Evolutionary conservation across 73 alveolate genomes (phyloP), one percentile per base, ranked within the genome.

Genomic region (Durusdinium trenchii): DNA sequence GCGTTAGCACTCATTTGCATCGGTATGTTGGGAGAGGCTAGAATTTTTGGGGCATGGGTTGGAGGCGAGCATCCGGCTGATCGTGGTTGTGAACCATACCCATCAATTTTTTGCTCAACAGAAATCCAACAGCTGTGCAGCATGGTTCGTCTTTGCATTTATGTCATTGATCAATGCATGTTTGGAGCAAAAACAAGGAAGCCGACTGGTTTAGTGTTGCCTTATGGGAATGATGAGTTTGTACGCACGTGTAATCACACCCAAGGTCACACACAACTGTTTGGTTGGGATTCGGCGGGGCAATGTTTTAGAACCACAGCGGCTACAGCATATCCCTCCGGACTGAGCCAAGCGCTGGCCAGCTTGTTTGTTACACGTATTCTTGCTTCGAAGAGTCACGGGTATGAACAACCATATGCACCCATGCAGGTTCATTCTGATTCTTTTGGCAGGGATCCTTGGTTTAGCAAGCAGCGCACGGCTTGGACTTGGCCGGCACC

Each of bases 401-500:
- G 85, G 52, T 73, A 73, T 32, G 32, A 6, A n/a, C 85, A 36
- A 12, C 85, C 85, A 7, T 73, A 16, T 38, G 78, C 85, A 10
- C 85, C 85, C 85, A 36, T 16, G 48, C 14, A 23, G 85, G 52
- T 4, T 73, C 6, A 30, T 40, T 6, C 6, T 35, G 85, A 32
- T 73, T 30, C 7, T 1, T 48, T 38, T 73, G 38, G 14, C n/a
- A 6, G 9, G 6, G 62, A 79, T 6, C 90, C 60, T 1, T 79
- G 90, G 64, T 6, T 32, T 12, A 32, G 85, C 51, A 10, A 16
- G 9, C 42, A 18, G 43, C 61, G 61, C 45, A 45, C 62, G 61
- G 57, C 87, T 48, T 86, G 95, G 95, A 48, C 18, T 5, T 86
- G 95, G 95, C 83, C 95, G 47, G 40, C 40, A 32, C 95, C 95